Evolutionary conservation across 306 rosid genomes (phyloP), one percentile per base, ranked within the genome.

Genomic region (Betula pendula): DNA sequence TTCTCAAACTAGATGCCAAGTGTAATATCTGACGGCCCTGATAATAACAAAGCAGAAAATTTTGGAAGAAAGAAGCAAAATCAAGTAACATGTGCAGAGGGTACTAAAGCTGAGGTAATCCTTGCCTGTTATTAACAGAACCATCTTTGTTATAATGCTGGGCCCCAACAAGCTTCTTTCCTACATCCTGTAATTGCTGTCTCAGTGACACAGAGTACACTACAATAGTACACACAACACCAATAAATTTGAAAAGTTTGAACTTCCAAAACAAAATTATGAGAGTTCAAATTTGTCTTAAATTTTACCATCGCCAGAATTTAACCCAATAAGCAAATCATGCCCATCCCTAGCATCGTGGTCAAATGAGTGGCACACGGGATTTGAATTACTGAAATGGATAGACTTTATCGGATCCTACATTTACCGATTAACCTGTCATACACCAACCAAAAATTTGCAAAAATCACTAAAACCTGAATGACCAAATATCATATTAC

Each of bases 121-220:
- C 96, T 88, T 88, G 83, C 99, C 98, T 91, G 92, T 68, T 91
- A 84, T 90, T 92, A 84, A 92, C 84, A 71, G 96, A 88, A 81
- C 99, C 99, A 52, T 96, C 99, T 87, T 90, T 96, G 87, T 92
- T 96, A 83, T 96, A 93, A 86, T 92, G 98, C 74, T 88, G 99
- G 53, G 94, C 96, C 45, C 94, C 96, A 42, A 93, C 96, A 84
- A 96, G 93, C 92, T 91, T 96, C 82, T 92, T 96, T 66, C 99
- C 98, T 68, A 91, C 96, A 83, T 96, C 99, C 88, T 96, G 99
- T 81, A 96, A 90, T 87, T 96, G 98, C 71, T 96, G 98, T 84
- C 98, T 91, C 89, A 96, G 88, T 79, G 99, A 96, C 79, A 93
- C 96, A 27, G 97, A 89, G 91, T 96, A 92, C 72, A 92, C 99